phyloP scores from a whole-genome alignment of 495 filamentous ascomycete species.

The Annulohypoxylon bovei region DNA sequence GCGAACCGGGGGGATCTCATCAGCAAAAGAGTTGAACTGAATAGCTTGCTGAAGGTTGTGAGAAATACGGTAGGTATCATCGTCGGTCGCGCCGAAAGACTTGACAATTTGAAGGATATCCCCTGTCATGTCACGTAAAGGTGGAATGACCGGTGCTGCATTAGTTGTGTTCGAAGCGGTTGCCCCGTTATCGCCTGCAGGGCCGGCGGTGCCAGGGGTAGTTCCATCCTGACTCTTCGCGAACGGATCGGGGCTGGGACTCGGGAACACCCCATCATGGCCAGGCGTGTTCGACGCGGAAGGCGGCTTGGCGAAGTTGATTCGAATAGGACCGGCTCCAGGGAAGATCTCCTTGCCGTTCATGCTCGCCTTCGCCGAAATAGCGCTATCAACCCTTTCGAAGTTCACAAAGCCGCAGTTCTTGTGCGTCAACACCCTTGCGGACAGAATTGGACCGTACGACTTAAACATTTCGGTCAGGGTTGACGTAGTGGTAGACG shows the following conservation, averaged over 20 bases:
- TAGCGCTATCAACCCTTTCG: conserved; percentile 86
- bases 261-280: conserved; percentile 82
- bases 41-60: conserved; percentile 79
- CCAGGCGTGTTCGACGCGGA: conserved; percentile 87
- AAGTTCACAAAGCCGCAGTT: conserved; percentile 99
- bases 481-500: conserved; percentile 93
- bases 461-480: conserved; percentile 90
- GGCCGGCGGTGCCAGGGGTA: conserved; percentile 58
- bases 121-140: conserved; percentile 75
- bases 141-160: conserved; percentile 71
- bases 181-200: conserved; percentile 43
- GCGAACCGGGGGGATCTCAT: conserved; percentile 88
- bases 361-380: conserved; percentile 83
- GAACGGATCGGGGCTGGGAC: conserved; percentile 91
- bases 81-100: conserved; percentile 88
- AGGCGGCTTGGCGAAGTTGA: conserved; percentile 96
- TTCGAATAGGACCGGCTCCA: conserved; percentile 91
- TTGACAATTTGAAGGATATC: conserved; percentile 89
- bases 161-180: conserved; percentile 53
- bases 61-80: conserved; percentile 77
- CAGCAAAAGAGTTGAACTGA: conserved; percentile 72
- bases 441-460: conserved; percentile 91
- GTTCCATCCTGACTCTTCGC: conserved; percentile 62
- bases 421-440: conserved; percentile 95
- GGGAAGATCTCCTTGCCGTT: conserved; percentile 99